phyloP scores from a whole-genome alignment of 2,329 filamentous ascomycete species.

The Fusarium coffeatum region DNA sequence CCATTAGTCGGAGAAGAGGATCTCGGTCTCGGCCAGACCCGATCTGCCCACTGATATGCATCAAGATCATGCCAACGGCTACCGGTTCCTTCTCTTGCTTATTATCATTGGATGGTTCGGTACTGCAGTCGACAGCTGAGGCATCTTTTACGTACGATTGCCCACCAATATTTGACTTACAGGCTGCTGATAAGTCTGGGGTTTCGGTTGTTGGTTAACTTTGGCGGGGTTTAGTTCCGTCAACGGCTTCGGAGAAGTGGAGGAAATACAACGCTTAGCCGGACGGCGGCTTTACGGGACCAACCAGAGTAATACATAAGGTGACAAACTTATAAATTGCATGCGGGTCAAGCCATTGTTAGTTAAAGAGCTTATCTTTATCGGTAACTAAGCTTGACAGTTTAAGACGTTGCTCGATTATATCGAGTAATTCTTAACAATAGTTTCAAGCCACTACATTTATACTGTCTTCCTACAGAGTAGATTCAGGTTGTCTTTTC shows the following conservation, averaged over 20 bases:
- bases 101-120: constrained; percentile 30
- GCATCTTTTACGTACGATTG: constrained; percentile 11
- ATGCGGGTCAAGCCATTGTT: constrained; percentile 4
- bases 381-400: constrained; percentile 5
- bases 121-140: constrained; percentile 6
- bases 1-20: constrained; percentile 37
- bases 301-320: not conserved
- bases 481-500: not conserved
- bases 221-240: constrained; percentile 1
- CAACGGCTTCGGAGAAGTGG: constrained; percentile 35
- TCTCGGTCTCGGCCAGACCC: constrained; percentile 52
- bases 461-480: not conserved
- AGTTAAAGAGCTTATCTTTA: constrained; percentile 36
- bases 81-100: constrained; percentile 4
- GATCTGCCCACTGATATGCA: constrained; percentile 34
- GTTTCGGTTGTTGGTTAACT: constrained; percentile 17
- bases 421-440: constrained; percentile 35
- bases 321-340: constrained; percentile 10
- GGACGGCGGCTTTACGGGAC: constrained; percentile 12
- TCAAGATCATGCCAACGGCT: constrained; percentile 14
- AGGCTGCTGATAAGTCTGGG: not conserved
- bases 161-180: not conserved
- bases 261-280: constrained; percentile 18
- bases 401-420: constrained; percentile 27
- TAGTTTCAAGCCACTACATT: not conserved